Conservation (phyloP, 441 rosid species). For the Codiaeum variegatum region DNA sequence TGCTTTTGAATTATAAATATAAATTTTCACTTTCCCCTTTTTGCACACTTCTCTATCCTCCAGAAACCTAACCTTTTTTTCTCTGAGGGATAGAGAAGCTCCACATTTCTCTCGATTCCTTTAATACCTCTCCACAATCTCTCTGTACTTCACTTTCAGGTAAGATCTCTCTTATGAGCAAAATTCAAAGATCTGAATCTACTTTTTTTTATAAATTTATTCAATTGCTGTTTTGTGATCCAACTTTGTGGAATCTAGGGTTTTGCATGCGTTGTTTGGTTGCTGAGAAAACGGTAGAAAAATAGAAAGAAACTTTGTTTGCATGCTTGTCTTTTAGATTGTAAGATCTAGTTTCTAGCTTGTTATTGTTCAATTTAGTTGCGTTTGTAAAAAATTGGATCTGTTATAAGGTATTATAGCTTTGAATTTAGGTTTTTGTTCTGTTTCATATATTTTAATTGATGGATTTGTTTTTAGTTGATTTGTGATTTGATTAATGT, state of each 20-base stretch:
- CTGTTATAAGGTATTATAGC: not conserved
- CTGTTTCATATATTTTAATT: not conserved
- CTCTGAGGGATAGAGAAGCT: slow-evolving; percentile 14
- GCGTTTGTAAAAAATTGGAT: not conserved
- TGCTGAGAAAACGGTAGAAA: not conserved
- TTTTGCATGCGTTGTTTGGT: slow-evolving; percentile 13
- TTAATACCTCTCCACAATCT: not conserved
- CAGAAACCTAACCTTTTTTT: slow-evolving; percentile 5
- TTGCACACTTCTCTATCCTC: not conserved
- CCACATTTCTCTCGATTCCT: not conserved
- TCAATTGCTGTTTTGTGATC: not conserved
- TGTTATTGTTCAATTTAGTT: not conserved
- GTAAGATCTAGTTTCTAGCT: not conserved
- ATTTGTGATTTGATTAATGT: not conserved
- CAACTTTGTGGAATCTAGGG: slow-evolving; percentile 5
- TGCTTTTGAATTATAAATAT: slow-evolving; percentile 17
- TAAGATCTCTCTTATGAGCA: slow-evolving; percentile 24
- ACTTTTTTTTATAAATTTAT: not conserved
- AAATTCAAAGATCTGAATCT: slow-evolving; percentile 16
- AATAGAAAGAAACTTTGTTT: not conserved
- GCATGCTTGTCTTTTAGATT: not conserved
- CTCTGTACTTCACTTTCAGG: slow-evolving; percentile 20
- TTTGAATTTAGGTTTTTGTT: not conserved
- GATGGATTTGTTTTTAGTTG: not conserved
- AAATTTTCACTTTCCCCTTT: not conserved